Percentiles rank a stretch among this genome's conserved stretches.
phyloP scores from a whole-genome alignment of 352 stramenopile species.

The Globisporangium paddicum region DNA sequence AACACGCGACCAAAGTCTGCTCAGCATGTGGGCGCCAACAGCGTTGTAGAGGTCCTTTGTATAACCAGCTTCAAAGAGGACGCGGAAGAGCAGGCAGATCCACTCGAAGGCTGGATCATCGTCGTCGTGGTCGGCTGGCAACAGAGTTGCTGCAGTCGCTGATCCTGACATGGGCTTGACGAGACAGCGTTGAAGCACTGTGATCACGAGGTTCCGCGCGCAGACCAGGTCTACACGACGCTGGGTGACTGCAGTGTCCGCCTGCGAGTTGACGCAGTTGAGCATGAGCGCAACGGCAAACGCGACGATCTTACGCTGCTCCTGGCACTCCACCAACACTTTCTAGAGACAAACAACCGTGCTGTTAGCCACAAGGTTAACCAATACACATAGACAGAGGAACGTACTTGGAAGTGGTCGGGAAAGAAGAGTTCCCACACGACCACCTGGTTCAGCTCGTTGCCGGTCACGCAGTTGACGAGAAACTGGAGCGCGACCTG shows the following conservation, averaged over 20 bases:
- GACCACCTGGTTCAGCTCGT: conserved; percentile 35
- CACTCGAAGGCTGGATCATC: conserved; percentile 75
- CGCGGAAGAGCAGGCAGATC: conserved; percentile 62
- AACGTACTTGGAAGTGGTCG: conserved; percentile 54
- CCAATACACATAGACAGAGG: background rate
- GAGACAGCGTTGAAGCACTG: conserved; percentile 72
- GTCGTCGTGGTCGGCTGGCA: conserved; percentile 21
- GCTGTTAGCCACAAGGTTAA: background rate
- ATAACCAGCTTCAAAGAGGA: conserved; percentile 46
- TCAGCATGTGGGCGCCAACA: conserved; percentile 70
- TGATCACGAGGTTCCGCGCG: conserved; percentile 65
- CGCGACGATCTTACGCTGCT: conserved; percentile 70
- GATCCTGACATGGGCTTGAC: conserved; percentile 19
- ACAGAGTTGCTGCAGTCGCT: background rate
- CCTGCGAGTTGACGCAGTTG: conserved; percentile 58
- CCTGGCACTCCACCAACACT: conserved; percentile 76
- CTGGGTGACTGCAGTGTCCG: conserved; percentile 12
- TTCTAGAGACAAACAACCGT: conserved; percentile 38
- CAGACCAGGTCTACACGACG: conserved; percentile 58
- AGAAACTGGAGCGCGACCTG: conserved; percentile 76
- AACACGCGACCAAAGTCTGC: conserved; percentile 72
- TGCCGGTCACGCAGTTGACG: conserved; percentile 56
- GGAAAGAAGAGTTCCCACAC: conserved; percentile 68
- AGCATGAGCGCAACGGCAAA: conserved; percentile 58
- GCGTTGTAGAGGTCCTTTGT: conserved; percentile 63